Base-by-base conservation (phyloP, 345 rosid genomes). In the Trapa bicornis region DNA sequence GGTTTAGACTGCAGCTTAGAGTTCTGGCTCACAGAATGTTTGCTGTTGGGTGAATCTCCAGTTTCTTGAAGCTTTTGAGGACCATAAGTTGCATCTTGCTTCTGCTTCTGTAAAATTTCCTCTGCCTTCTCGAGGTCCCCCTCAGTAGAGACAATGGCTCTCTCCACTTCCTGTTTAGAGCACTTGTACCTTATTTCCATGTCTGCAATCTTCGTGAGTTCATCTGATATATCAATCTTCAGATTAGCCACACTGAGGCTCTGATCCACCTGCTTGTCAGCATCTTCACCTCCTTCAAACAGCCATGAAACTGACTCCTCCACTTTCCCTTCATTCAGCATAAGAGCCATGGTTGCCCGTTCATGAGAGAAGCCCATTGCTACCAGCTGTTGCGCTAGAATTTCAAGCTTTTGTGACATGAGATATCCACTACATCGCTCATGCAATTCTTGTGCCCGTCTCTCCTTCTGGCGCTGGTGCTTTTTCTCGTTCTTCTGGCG, bases 381-480 rank as follows among this genome's bases (percentile, higher is more conserved):
- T 65, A 87, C 85, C 70, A 91, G 90, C 70, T 91, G 92, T 71
- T 91, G 94, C 42, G 89, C 88, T 66, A 83, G 94, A 14, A 83
- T 72, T 76, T 91, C 97, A 64, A 91, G 90, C 79, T 87, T 91
- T 77, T 92, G 81, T 0, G 97, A 89, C 96, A 91, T 91, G 45
- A 91, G 89, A 78, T 89, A 89, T 7, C 86, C 84, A 48, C 76
- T 75, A 73, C 94, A 89, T 38, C 90, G 84, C 68, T 91, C 97
- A 68, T 82, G 83, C 85, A 86, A 75, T 68, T 91, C 97, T 73
- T 83, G 96, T 67, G 92, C 90, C 60, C 97, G 92, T 76, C 82
- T 84, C 80, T 89, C 97, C 73, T 82, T 91, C 72, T 91, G 97
- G 6, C 97, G 94, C 70, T 86, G 97, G 77, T 91, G 97, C 77